These are phyloP conservation scores for Parathielavia appendiculata DNA, from an alignment of 495 filamentous ascomycete genomes.

Conservation along the genomic window DNA sequence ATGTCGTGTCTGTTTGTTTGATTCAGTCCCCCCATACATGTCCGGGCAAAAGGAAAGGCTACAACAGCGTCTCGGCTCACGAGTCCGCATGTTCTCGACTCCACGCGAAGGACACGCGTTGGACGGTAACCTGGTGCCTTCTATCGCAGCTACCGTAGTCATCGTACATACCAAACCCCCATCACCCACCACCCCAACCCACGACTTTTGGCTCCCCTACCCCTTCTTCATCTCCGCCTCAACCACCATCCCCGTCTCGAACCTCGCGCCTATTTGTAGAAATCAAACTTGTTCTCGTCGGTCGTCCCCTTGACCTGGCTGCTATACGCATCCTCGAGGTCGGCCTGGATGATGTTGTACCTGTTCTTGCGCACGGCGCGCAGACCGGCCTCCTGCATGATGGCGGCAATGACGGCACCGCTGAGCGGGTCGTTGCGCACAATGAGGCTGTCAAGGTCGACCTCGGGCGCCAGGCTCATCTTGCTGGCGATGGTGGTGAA, in stretches of 20 bases:
- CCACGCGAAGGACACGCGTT: background rate
- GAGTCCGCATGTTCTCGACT: background rate
- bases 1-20: background rate
- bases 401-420: slow-evolving; percentile 93
- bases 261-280: slow-evolving; percentile 49
- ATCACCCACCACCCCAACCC: background rate
- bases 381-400: slow-evolving; percentile 98
- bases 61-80: background rate
- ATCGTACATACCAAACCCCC: slow-evolving; percentile 11
- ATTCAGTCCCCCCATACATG: background rate
- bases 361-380: slow-evolving; percentile 95
- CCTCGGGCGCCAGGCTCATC: slow-evolving; percentile 95
- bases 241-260: background rate
- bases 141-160: slow-evolving; percentile 6
- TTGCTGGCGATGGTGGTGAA: slow-evolving; percentile 93
- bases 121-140: slow-evolving; percentile 9
- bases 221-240: background rate
- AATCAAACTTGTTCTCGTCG: slow-evolving; percentile 74
- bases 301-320: slow-evolving; percentile 87
- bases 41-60: background rate
- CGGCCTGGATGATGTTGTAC: slow-evolving; percentile 96
- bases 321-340: slow-evolving; percentile 92
- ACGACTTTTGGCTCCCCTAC: background rate
- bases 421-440: slow-evolving; percentile 92
- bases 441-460: slow-evolving; percentile 92